Evolutionary conservation across 108 stramenopile species (phyloP).

Genomic region (Skeletonema menzelii): DNA sequence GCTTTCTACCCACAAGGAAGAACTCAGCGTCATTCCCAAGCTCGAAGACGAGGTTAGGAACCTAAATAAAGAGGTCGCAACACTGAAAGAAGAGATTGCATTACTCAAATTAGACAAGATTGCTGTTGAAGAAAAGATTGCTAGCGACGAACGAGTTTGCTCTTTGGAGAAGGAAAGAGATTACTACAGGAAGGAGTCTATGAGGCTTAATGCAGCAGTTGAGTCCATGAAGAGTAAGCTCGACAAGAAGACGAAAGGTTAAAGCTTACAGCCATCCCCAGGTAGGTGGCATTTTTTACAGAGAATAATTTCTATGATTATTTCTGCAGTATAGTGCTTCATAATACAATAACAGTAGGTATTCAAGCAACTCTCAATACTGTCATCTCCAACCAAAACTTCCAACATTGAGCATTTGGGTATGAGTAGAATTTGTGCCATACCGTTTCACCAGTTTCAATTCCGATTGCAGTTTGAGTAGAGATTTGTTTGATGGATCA

Average conservation of each 20-base stretch:
- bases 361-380: neutral
- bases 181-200: constrained; percentile 51
- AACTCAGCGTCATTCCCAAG: constrained; percentile 8
- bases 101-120: constrained; percentile 20
- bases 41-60: constrained; percentile 19
- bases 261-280: no score
- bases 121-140: constrained; percentile 36
- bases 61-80: constrained; percentile 20
- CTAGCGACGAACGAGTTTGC: constrained; percentile 33
- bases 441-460: constrained; percentile 17
- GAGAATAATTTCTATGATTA: no score
- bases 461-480: constrained; percentile 18
- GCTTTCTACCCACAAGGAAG: constrained; percentile 31
- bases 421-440: constrained; percentile 7
- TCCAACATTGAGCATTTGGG: constrained; percentile 28
- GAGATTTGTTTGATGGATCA: constrained; percentile 11
- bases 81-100: constrained; percentile 16
- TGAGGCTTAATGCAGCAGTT: constrained; percentile 23
- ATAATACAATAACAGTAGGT: neutral
- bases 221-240: neutral
- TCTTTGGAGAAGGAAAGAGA: constrained; percentile 45
- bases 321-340: no score
- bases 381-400: constrained; percentile 14
- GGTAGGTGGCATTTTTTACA: no score
- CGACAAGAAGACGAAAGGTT: neutral